Evolutionary conservation across 768 basidiomycete genomes (phyloP).

Genomic region (Scleroderma citrinum): DNA sequence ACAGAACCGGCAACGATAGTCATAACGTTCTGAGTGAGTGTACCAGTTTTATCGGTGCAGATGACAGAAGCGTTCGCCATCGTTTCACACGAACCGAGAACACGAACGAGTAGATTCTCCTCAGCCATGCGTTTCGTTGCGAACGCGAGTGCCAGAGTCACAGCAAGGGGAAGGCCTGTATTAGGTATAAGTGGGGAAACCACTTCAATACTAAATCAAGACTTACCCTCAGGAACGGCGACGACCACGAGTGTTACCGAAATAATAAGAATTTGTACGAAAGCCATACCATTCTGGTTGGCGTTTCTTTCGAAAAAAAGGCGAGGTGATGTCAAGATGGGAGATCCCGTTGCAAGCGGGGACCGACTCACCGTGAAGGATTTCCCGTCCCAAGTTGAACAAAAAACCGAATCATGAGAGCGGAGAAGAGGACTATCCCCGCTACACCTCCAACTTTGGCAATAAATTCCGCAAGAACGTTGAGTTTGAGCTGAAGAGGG

Average conservation of each 20-base stretch:
- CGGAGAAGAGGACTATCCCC: conserved; percentile 73
- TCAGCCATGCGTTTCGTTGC: conserved; percentile 98
- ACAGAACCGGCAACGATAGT: conserved; percentile 93
- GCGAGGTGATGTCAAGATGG: neutral
- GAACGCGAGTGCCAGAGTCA: conserved; percentile 93
- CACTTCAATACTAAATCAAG: neutral
- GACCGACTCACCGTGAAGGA: conserved; percentile 45
- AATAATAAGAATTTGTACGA: conserved; percentile 92
- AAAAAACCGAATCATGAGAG: conserved; percentile 93
- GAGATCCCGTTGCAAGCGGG: too few relatives aligned
- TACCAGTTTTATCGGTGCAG: conserved; percentile 95
- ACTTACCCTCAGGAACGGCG: conserved; percentile 75
- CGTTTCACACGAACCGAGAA: conserved; percentile 94
- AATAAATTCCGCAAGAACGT: conserved; percentile 89
- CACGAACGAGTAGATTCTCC: conserved; percentile 91
- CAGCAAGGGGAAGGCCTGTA: conserved; percentile 85
- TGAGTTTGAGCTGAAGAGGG: conserved; percentile 90
- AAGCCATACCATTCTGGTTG: conserved; percentile 81
- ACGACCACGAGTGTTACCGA: conserved; percentile 88
- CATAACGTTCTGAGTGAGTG: conserved; percentile 94
- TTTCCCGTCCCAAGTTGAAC: conserved; percentile 67
- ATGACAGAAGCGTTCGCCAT: conserved; percentile 98
- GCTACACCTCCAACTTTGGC: conserved; percentile 84
- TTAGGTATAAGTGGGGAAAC: neutral
- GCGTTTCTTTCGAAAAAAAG: conserved; percentile 44